These are phyloP conservation scores for Helichrysum umbraculigerum DNA, from an alignment of 129 eudicot genomes.

Conservation along the genomic window DNA sequence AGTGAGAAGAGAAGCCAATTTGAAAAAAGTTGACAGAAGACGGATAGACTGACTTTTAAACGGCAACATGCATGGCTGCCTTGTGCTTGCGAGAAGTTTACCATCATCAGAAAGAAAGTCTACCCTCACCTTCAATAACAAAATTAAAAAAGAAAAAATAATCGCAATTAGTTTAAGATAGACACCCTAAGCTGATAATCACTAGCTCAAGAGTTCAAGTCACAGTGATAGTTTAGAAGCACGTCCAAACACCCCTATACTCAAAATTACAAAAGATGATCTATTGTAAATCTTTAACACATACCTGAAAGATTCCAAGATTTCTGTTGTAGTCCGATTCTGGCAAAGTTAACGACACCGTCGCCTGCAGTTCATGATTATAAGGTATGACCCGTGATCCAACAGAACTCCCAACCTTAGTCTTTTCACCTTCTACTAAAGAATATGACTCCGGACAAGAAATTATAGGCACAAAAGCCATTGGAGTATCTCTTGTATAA, in stretches of 20 bases:
- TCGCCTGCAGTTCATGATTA: conserved; percentile 64
- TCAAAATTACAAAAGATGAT: not conserved
- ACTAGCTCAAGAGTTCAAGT: not conserved
- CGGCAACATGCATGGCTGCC: conserved; percentile 71
- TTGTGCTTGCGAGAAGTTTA: conserved; percentile 52
- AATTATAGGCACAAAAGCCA: conserved; percentile 65
- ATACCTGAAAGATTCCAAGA: conserved; percentile 93
- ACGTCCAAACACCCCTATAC: not conserved
- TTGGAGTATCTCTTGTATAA: conserved; percentile 63
- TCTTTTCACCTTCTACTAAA: conserved; percentile 24
- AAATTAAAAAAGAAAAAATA: not conserved
- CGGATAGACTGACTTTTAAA: conserved; percentile 76
- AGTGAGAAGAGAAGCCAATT: conserved; percentile 63
- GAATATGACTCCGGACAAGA: conserved; percentile 34
- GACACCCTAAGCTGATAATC: not conserved
- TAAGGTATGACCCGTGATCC: conserved; percentile 51
- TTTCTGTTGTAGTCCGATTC: conserved; percentile 87
- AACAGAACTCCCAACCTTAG: conserved; percentile 28
- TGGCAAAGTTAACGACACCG: conserved; percentile 64
- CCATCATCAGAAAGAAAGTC: conserved; percentile 69
- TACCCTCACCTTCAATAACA: conserved; percentile 63
- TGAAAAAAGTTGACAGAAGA: conserved; percentile 61
- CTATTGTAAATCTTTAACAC: conserved; percentile 4
- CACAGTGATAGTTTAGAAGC: too few species aligned
- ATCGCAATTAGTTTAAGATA: not conserved